These are phyloP conservation scores for Cutaneotrichosporon arboriforme DNA, from an alignment of 1,284 basidiomycete species.

Conservation along the genomic window DNA sequence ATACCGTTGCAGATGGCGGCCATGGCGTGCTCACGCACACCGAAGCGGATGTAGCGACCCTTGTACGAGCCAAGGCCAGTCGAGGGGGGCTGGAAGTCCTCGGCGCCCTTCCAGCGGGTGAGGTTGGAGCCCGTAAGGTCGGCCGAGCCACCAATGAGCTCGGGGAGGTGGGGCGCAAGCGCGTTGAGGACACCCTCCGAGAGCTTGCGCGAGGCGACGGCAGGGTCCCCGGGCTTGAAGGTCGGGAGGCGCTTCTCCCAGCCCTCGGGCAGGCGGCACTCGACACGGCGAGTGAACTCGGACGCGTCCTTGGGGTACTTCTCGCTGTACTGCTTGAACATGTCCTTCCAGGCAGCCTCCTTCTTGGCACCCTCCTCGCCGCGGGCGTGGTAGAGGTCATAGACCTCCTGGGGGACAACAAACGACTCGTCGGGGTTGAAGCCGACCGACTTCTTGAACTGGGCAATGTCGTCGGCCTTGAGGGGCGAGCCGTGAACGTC, in stretches of 20 bases:
- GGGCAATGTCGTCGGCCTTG: slow-evolving; percentile 82
- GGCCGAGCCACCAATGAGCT: slow-evolving; percentile 82
- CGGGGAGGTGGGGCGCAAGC: slow-evolving; percentile 69
- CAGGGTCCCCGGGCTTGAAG: slow-evolving; percentile 67
- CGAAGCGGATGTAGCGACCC: slow-evolving; percentile 89
- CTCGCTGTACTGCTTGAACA: slow-evolving; percentile 65
- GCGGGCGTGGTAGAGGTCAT: slow-evolving; percentile 62
- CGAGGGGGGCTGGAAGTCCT: slow-evolving; percentile 85
- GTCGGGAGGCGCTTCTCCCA: slow-evolving; percentile 84
- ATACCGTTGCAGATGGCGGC: slow-evolving; percentile 90
- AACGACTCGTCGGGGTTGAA: slow-evolving; percentile 77
- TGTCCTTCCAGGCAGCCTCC: slow-evolving; percentile 69
- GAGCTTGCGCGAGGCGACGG: slow-evolving; percentile 85
- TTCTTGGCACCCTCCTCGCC: slow-evolving; percentile 67
- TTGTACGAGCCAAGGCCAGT: slow-evolving; percentile 76
- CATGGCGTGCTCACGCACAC: slow-evolving; percentile 97
- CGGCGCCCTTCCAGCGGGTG: slow-evolving; percentile 70
- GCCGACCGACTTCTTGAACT: slow-evolving; percentile 78
- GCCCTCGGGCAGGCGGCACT: slow-evolving; percentile 71
- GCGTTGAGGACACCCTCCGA: slow-evolving; percentile 83
- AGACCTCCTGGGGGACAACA: slow-evolving; percentile 69
- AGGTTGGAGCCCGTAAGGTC: slow-evolving; percentile 90
- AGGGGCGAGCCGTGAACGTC: slow-evolving; percentile 88
- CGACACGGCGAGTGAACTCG: slow-evolving; percentile 77
- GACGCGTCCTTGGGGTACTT: slow-evolving; percentile 78